Evolutionary conservation across 306 rosid genomes (phyloP), one percentile per base, ranked within the genome.

Genomic region (Ormosia emarginata): DNA sequence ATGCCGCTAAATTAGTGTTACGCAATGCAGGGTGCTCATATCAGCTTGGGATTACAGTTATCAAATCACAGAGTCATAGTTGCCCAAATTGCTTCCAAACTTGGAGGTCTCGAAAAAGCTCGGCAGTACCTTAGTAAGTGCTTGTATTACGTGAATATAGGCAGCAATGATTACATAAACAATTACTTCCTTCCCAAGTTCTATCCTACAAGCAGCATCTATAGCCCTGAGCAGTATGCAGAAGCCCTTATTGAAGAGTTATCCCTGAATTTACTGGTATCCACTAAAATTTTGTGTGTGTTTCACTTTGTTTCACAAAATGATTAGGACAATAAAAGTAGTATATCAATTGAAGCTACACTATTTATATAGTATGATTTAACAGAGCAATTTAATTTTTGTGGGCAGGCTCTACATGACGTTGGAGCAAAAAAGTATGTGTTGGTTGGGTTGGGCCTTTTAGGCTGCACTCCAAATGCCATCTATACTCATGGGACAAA

Each of bases 391-490:
- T 24, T 64, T 65, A 64, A 12, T 67, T 43, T 47, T 29, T 61
- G 33, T 61, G 39, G 40, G 30, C 73, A 90, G 92, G 79, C n/a
- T 6, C 82, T 93, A 73, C 74, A 81, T 81, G 68, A 55, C 2
- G 5, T 37, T 57, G 92, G 97, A 76, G 97, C 92, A 36, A 91
- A 92, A 57, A 93, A 90, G 80, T 84, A 76, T 46, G 94, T 56
- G 11, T 18, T 91, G 77, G 47, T 47, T 41, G 94, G 92, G 72
- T 6, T 90, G 53, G 97, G 97, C 12, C 81, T 4, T 0, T 6
- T 90, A 4, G 97, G 97, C 12, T 90, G 88, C 76, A 68, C 55
- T 61, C 93, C 88, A 5, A 47, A 32, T 69, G 67, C 81, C n/a
- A 40, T 70, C 2, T 0, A 4, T 2, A 14, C 4, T 8, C 29